A percentile compares a stretch with the other conserved stretches of the same genome.
Evolutionary conservation across 441 rosid species (phyloP).

Genomic region (Pelargonium hybrid): DNA sequence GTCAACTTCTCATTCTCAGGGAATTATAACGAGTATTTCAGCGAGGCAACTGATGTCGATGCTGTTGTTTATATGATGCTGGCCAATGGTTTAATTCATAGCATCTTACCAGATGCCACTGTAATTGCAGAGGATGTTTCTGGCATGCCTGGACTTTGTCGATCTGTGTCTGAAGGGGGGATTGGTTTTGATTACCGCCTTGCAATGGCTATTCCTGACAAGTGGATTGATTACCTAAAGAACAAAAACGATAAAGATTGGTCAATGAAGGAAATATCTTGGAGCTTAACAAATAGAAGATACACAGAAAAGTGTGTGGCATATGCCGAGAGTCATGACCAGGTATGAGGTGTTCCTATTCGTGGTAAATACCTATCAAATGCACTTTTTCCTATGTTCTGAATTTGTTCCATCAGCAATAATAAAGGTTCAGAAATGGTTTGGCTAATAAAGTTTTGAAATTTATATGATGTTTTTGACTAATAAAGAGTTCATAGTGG

Average conservation of each 20-base stretch:
- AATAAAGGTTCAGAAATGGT: not conserved
- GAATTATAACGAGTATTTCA: slow-evolving; percentile 55
- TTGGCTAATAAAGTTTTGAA: not conserved
- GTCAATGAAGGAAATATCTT: slow-evolving; percentile 57
- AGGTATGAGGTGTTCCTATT: slow-evolving; percentile 31
- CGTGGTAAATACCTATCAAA: slow-evolving; percentile 1
- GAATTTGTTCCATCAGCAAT: not conserved
- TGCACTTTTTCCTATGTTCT: not conserved
- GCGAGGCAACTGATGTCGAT: slow-evolving; percentile 67
- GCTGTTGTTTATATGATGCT: slow-evolving; percentile 77
- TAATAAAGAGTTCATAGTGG: not conserved
- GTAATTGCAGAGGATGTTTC: slow-evolving; percentile 85
- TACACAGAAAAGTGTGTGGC: slow-evolving; percentile 65
- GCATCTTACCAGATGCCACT: slow-evolving; percentile 56
- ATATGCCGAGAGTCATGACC: slow-evolving; percentile 89
- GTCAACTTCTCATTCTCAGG: slow-evolving; percentile 58
- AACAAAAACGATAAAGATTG: slow-evolving; percentile 66
- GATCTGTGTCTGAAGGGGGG: slow-evolving; percentile 52
- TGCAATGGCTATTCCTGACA: slow-evolving; percentile 87
- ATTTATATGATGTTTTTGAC: not conserved
- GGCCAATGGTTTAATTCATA: slow-evolving; percentile 55
- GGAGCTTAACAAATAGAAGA: slow-evolving; percentile 66
- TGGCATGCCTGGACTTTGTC: slow-evolving; percentile 79
- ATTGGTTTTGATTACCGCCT: slow-evolving; percentile 65
- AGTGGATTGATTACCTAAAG: slow-evolving; percentile 75